phyloP scores from a whole-genome alignment of 345 rosid species.

The Citrus australasica region DNA sequence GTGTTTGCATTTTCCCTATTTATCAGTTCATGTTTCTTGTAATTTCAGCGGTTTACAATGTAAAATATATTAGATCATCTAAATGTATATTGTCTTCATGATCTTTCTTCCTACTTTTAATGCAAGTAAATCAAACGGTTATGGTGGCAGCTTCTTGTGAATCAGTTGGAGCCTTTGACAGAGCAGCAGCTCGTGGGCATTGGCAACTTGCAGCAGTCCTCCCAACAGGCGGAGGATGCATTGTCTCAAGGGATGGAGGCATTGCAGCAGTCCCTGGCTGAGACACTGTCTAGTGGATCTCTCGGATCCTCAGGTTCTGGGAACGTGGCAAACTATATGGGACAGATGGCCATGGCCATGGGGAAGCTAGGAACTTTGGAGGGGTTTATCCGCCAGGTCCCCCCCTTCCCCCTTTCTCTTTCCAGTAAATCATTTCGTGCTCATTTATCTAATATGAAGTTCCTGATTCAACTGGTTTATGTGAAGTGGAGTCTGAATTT shows the following conservation, averaged over 20 bases:
- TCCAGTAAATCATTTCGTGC: background rate
- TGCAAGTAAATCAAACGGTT: constrained; percentile 2
- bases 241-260: constrained; percentile 99
- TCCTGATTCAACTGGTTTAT: background rate
- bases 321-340: constrained; percentile 94
- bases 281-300: constrained; percentile 84
- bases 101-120: background rate
- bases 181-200: constrained; percentile 84
- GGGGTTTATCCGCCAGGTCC: constrained; percentile 92
- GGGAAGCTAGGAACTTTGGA: constrained; percentile 98
- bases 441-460: background rate
- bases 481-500: background rate
- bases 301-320: constrained; percentile 83
- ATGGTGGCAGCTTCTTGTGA: constrained; percentile 69
- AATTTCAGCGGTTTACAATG: background rate
- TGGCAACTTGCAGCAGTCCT: constrained; percentile 86
- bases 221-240: constrained; percentile 99
- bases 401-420: background rate
- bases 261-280: constrained; percentile 89
- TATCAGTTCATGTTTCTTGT: background rate
- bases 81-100: background rate
- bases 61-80: background rate
- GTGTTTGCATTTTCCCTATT: background rate
- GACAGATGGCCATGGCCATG: constrained; percentile 99
- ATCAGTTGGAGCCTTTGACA: constrained; percentile 92